Conservation (phyloP, 495 filamentous ascomycete genomes). For the Melanomma pulvis-pyrius region DNA sequence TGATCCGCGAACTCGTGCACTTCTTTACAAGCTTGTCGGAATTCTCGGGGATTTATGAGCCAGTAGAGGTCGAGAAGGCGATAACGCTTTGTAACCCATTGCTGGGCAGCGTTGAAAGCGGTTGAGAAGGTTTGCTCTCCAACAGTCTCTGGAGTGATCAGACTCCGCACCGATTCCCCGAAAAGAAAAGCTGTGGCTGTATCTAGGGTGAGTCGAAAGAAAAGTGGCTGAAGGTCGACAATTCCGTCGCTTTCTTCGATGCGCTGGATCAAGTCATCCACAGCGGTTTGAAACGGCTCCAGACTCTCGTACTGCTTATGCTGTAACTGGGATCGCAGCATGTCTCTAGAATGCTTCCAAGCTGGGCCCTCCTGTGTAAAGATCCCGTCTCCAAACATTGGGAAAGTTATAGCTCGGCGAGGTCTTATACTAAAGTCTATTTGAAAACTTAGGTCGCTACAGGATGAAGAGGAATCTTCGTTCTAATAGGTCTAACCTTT, state of each 20-base stretch:
- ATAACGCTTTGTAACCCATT: conserved; percentile 47
- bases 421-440: conserved; percentile 2
- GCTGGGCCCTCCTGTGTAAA: conserved; percentile 57
- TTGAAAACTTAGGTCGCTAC: background rate
- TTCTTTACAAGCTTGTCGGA: conserved; percentile 46
- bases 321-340: conserved; percentile 61
- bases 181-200: conserved; percentile 29
- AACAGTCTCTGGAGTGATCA: conserved; percentile 31
- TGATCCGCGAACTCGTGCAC: conserved; percentile 46
- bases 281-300: conserved; percentile 42
- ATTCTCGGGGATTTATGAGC: conserved; percentile 43
- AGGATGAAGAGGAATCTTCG: background rate
- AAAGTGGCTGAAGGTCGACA: conserved; percentile 26
- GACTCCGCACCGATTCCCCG: conserved; percentile 37
- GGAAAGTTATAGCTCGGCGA: conserved; percentile 43
- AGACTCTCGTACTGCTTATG: conserved; percentile 47
- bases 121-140: conserved; percentile 44
- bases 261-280: conserved; percentile 44
- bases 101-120: conserved; percentile 47
- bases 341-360: conserved; percentile 59
- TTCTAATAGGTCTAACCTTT: background rate
- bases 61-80: conserved; percentile 48
- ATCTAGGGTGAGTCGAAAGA: conserved; percentile 29
- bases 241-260: conserved; percentile 22
- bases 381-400: conserved; percentile 57